A percentile compares a stretch with the other conserved stretches of the same genome.
phyloP scores from a whole-genome alignment of 345 rosid species.

The Camelina hispida region DNA sequence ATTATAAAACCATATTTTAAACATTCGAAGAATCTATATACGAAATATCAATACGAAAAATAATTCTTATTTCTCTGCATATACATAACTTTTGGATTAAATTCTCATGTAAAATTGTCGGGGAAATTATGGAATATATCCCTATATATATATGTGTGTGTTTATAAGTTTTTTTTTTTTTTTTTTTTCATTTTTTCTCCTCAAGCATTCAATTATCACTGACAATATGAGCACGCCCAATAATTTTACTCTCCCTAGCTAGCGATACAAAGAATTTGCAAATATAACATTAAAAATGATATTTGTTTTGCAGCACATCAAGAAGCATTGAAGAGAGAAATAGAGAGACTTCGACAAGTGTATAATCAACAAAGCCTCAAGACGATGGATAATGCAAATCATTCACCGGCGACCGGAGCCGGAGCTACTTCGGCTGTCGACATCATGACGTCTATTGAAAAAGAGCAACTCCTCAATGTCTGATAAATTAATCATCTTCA shows the following conservation, averaged over 20 bases:
- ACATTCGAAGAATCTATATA: not conserved
- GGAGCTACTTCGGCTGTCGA: constrained; percentile 38
- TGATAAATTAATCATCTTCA: constrained; percentile 29
- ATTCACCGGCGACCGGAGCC: constrained; percentile 31
- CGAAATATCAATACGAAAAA: too few species aligned
- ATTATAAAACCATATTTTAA: not conserved
- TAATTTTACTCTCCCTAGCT: not conserved
- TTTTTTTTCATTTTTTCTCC: not conserved
- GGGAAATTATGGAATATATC: not conserved
- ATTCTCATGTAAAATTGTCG: not conserved
- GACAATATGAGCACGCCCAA: constrained; percentile 32
- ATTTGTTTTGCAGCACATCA: constrained; percentile 66
- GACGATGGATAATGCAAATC: constrained; percentile 45
- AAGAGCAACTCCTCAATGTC: constrained; percentile 49
- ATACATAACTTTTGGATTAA: constrained; percentile 4
- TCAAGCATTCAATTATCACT: constrained; percentile 26
- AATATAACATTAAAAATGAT: not conserved
- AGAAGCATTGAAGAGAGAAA: constrained; percentile 85
- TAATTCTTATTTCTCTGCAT: not conserved
- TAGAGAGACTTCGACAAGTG: constrained; percentile 82
- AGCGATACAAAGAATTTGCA: too few species aligned
- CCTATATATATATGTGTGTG: not conserved
- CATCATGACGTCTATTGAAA: constrained; percentile 42
- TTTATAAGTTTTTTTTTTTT: not conserved
- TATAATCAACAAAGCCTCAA: constrained; percentile 64